phyloP scores from a whole-genome alignment of 192 early-diverging fungal genomes.

The Backusella liffmaniae region DNA sequence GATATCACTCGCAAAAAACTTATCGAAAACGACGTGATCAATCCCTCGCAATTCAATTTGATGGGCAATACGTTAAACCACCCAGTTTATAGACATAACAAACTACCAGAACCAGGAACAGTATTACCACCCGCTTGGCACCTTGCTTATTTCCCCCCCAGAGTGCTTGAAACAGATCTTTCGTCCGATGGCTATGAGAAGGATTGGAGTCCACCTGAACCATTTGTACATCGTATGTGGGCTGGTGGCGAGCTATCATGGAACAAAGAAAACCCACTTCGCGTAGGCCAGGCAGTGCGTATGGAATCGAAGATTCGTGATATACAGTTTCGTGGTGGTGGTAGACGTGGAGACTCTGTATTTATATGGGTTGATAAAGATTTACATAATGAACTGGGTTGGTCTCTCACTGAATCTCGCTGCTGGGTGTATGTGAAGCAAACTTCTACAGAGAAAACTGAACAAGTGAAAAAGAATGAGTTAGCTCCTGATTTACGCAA shows the following conservation, averaged over 20 bases:
- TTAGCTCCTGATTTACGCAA: background rate
- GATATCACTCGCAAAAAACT: background rate
- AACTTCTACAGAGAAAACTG: background rate
- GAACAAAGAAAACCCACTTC: constrained; percentile 55
- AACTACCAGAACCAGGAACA: constrained; percentile 42
- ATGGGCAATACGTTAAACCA: constrained; percentile 40
- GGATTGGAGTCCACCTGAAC: constrained; percentile 71
- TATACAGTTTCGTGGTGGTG: constrained; percentile 52
- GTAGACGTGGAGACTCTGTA: constrained; percentile 55
- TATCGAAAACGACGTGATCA: constrained; percentile 14
- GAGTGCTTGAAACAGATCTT: constrained; percentile 62
- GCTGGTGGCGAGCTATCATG: constrained; percentile 74
- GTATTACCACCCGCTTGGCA: constrained; percentile 73
- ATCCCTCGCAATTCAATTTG: constrained; percentile 31
- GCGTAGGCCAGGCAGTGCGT: constrained; percentile 57
- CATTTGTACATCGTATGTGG: constrained; percentile 85
- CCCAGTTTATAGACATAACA: constrained; percentile 2
- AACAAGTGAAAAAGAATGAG: background rate
- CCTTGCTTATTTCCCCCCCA: constrained; percentile 76
- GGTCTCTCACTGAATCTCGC: constrained; percentile 63
- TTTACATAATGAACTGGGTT: constrained; percentile 60
- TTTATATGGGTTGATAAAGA: constrained; percentile 70
- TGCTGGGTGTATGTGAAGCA: constrained; percentile 60
- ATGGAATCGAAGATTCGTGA: constrained; percentile 57
- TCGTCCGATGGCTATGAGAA: constrained; percentile 81